Conservation (phyloP, 2,329 filamentous ascomycete species). For the Botrytis squamosa region DNA sequence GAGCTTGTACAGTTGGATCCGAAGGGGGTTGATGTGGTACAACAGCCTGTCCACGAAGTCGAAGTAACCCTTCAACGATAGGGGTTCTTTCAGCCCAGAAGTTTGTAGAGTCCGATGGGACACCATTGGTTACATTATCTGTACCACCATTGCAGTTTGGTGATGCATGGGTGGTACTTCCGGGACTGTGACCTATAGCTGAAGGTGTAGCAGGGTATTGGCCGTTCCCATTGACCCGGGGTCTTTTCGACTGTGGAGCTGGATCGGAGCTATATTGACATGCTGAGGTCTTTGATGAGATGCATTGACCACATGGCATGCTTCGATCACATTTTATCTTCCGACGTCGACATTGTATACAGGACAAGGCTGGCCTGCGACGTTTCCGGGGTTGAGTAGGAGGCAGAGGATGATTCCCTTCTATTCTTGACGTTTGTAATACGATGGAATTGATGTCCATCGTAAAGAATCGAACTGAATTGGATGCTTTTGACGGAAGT, state of each 20-base stretch:
- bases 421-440: background rate
- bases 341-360: slow-evolving; percentile 43
- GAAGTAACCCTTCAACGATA: background rate
- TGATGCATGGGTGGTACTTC: background rate
- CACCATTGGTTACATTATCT: background rate
- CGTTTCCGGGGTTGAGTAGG: slow-evolving; percentile 30
- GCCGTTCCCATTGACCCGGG: slow-evolving; percentile 3
- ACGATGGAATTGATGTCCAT: slow-evolving; percentile 21
- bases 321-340: slow-evolving; percentile 24
- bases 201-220: slow-evolving; percentile 13
- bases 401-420: background rate
- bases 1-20: slow-evolving; percentile 7
- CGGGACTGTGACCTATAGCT: slow-evolving; percentile 1
- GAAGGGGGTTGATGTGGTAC: background rate
- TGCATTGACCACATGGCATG: slow-evolving; percentile 20
- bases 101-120: background rate
- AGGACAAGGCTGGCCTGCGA: slow-evolving; percentile 42
- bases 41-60: background rate
- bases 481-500: background rate
- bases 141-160: background rate
- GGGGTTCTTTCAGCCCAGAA: background rate
- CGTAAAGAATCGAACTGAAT: no score
- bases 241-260: background rate
- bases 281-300: slow-evolving; percentile 12
- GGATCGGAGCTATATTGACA: slow-evolving; percentile 20